These are phyloP conservation scores for Calonectria crousiana DNA, from an alignment of 2,329 filamentous ascomycete species.

Conservation along the genomic window DNA sequence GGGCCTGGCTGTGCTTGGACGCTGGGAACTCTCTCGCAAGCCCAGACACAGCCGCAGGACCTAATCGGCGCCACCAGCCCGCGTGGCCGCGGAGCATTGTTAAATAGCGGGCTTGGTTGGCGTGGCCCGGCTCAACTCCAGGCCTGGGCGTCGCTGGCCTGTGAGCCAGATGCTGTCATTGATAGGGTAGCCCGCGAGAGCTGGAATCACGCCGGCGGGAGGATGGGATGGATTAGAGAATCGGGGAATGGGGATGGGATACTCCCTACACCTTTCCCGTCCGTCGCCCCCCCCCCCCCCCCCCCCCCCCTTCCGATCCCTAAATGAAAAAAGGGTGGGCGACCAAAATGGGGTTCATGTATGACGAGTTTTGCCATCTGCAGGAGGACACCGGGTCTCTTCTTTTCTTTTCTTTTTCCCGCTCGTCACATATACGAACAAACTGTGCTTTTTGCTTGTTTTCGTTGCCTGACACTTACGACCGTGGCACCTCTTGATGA, in stretches of 20 bases:
- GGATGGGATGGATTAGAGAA: background rate
- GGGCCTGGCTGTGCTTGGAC: constrained; percentile 2
- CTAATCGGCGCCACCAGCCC: background rate
- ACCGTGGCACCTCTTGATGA: background rate
- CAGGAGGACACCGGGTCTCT: background rate
- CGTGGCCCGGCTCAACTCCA: background rate
- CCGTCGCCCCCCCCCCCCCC: background rate
- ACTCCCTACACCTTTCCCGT: background rate
- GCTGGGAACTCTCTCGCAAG: background rate
- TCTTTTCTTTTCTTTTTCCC: background rate
- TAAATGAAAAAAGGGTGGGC: background rate
- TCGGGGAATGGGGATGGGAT: background rate
- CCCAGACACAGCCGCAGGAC: background rate
- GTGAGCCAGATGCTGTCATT: background rate
- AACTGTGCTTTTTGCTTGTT: background rate
- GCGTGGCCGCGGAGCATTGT: background rate
- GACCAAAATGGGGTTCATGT: constrained; percentile 16
- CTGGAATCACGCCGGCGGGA: background rate
- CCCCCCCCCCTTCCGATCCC: background rate
- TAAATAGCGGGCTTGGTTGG: constrained; percentile 12
- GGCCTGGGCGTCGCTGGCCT: background rate
- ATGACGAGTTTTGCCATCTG: constrained; percentile 9
- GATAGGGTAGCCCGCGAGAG: background rate
- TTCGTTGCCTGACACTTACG: background rate
- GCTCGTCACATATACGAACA: constrained; percentile 1